Evolutionary conservation across 345 rosid species (phyloP).

Genomic region (Aurinia saxatilis): DNA sequence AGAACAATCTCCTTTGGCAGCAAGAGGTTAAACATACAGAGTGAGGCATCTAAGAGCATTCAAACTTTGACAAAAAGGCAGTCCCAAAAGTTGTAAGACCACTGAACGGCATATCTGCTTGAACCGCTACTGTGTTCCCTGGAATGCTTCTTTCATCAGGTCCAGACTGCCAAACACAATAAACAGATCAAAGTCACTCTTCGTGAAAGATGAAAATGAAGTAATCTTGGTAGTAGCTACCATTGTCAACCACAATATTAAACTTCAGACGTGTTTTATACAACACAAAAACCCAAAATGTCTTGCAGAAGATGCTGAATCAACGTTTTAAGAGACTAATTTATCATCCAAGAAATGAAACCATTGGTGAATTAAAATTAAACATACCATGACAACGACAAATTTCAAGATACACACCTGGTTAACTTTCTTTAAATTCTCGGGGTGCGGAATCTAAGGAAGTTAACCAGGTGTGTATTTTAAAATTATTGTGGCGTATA

Average conservation of each 20-base stretch:
- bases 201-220: conserved; percentile 4
- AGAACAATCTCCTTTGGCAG: neutral
- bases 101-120: conserved; percentile 93
- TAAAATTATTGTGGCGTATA: too few species aligned
- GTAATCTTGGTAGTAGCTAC: neutral
- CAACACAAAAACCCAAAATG: neutral
- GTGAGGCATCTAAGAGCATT: conserved; percentile 98
- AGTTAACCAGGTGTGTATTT: too few species aligned
- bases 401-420: too few species aligned
- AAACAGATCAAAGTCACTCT: neutral
- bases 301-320: neutral
- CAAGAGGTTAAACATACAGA: conserved; percentile 41
- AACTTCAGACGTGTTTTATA: neutral
- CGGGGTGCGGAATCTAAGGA: too few species aligned
- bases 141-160: conserved; percentile 97
- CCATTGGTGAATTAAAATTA: neutral
- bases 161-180: conserved; percentile 54
- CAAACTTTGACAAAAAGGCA: conserved; percentile 86
- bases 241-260: neutral
- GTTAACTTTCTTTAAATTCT: too few species aligned
- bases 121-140: conserved; percentile 88
- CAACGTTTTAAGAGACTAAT: neutral
- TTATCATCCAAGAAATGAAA: neutral
- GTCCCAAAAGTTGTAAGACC: conserved; percentile 92
- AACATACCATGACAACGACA: conserved; percentile 87